phyloP scores from a whole-genome alignment of 2,329 filamentous ascomycete genomes.

The Colletotrichum tropicale region DNA sequence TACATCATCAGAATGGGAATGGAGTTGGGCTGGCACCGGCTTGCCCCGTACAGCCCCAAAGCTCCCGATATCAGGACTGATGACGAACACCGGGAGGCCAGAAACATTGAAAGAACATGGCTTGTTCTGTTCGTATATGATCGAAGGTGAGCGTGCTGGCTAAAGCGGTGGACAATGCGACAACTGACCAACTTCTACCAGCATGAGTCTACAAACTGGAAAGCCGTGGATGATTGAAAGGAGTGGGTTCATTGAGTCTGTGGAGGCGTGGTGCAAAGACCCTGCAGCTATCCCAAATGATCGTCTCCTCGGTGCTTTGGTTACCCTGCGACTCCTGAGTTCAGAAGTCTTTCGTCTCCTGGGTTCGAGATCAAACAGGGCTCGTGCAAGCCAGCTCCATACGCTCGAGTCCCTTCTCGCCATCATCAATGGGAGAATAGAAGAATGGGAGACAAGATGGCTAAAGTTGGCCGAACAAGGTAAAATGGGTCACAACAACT shows the following conservation, averaged over 20 bases:
- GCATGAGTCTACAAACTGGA: conserved; percentile 43
- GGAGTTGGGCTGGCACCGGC: conserved; percentile 40
- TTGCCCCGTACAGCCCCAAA: conserved; percentile 18
- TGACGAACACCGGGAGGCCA: not conserved
- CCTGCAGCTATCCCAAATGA: conserved; percentile 34
- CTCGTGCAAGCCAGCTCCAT: conserved; percentile 17
- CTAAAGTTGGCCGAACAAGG: conserved; percentile 3
- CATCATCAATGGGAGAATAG: conserved; percentile 25
- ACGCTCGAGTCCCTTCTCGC: conserved; percentile 27
- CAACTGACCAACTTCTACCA: conserved; percentile 3
- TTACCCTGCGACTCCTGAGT: conserved; percentile 38
- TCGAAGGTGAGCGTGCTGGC: not conserved
- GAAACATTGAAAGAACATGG: conserved; percentile 5
- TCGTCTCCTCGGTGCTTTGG: conserved; percentile 38
- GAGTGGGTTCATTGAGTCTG: conserved; percentile 38
- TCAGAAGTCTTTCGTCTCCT: conserved; percentile 34
- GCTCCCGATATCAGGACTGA: not conserved
- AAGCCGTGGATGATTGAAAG: conserved; percentile 47
- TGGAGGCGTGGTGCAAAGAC: conserved; percentile 37
- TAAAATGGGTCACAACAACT: not conserved
- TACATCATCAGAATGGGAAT: conserved; percentile 44
- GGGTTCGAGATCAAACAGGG: conserved; percentile 18
- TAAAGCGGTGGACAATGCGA: rapidly evolving
- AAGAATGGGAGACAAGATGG: conserved; percentile 27
- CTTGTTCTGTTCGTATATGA: conserved; percentile 6